phyloP scores from a whole-genome alignment of 1,284 basidiomycete genomes.

The Stygiomarasmius scandens region DNA sequence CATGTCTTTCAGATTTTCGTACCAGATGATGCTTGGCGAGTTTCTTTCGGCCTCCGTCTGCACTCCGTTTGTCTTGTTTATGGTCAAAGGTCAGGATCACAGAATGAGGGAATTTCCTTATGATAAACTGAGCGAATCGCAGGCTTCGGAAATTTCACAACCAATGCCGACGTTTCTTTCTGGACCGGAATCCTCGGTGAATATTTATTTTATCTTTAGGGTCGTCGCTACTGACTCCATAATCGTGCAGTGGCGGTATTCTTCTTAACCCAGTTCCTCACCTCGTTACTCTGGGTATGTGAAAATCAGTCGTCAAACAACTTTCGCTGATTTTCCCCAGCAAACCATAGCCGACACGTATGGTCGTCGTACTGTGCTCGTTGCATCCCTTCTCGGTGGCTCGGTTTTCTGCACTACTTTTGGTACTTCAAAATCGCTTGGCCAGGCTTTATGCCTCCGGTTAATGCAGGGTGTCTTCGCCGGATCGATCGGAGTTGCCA shows the following conservation, averaged over 20 bases:
- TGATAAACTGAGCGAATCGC: slow-evolving; percentile 15
- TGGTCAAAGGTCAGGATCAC: slow-evolving; percentile 78
- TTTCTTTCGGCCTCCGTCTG: slow-evolving; percentile 91
- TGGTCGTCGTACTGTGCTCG: slow-evolving; percentile 84
- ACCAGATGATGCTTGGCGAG: slow-evolving; percentile 88
- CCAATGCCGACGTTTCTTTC: slow-evolving; percentile 79
- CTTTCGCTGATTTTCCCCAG: slow-evolving; percentile 43
- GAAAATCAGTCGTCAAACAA: background rate
- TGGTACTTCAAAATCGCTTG: slow-evolving; percentile 82
- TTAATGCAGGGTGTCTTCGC: slow-evolving; percentile 94
- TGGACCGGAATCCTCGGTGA: slow-evolving; percentile 83
- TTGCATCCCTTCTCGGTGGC: slow-evolving; percentile 84
- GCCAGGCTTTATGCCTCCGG: slow-evolving; percentile 85
- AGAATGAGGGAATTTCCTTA: background rate
- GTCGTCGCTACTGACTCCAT: slow-evolving; percentile 9
- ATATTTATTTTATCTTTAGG: slow-evolving; percentile 2
- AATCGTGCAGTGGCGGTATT: slow-evolving; percentile 67
- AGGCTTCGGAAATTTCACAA: slow-evolving; percentile 67
- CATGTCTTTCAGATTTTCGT: background rate
- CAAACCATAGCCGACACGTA: slow-evolving; percentile 92
- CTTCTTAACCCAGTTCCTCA: slow-evolving; percentile 89
- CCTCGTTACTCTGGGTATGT: slow-evolving; percentile 84
- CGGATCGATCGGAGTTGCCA: slow-evolving; percentile 90
- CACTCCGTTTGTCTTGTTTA: slow-evolving; percentile 87
- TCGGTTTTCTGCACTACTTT: slow-evolving; percentile 80